Evolutionary conservation across 495 filamentous ascomycete genomes (phyloP).

Genomic region (Pyrenula aspistea): DNA sequence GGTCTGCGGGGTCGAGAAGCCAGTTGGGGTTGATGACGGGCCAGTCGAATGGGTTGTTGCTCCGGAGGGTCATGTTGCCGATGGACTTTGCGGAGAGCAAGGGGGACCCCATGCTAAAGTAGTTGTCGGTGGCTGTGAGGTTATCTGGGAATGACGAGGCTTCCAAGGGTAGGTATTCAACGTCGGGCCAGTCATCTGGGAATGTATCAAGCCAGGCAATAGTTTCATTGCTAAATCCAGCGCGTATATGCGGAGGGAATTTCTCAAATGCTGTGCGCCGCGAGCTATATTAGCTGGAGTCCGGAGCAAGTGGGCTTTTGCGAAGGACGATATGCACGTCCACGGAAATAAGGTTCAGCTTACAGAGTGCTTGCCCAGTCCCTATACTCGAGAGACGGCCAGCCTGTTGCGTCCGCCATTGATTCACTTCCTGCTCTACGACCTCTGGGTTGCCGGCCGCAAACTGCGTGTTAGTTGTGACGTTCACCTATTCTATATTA

Average conservation of each 20-base stretch:
- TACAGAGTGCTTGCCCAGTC: too few relatives aligned
- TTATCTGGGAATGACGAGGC: constrained; percentile 9
- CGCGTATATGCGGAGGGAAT: constrained; percentile 20
- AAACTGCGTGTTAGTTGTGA: too few relatives aligned
- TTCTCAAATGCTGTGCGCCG: constrained; percentile 45
- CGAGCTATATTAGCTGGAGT: too few relatives aligned
- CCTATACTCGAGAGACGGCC: too few relatives aligned
- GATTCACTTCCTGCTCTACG: too few relatives aligned
- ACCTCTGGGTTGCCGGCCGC: too few relatives aligned
- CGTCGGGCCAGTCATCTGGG: constrained; percentile 45
- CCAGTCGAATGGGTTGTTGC: constrained; percentile 22
- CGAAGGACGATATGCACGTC: too few relatives aligned
- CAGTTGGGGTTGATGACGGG: constrained; percentile 45
- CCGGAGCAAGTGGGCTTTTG: too few relatives aligned
- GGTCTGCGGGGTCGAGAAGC: constrained; percentile 34
- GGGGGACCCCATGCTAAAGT: constrained; percentile 25
- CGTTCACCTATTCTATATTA: too few relatives aligned
- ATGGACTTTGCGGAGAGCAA: constrained; percentile 37
- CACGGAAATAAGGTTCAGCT: too few relatives aligned
- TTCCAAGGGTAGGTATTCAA: constrained; percentile 37
- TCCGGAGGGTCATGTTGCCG: constrained; percentile 41
- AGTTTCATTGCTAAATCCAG: constrained; percentile 11
- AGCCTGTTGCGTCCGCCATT: too few relatives aligned
- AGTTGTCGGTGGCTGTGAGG: constrained; percentile 28
- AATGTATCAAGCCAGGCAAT: constrained; percentile 18